These are phyloP conservation scores for Hawksworthiomyces lignivorus DNA, from an alignment of 2,329 filamentous ascomycete species.

Conservation along the genomic window DNA sequence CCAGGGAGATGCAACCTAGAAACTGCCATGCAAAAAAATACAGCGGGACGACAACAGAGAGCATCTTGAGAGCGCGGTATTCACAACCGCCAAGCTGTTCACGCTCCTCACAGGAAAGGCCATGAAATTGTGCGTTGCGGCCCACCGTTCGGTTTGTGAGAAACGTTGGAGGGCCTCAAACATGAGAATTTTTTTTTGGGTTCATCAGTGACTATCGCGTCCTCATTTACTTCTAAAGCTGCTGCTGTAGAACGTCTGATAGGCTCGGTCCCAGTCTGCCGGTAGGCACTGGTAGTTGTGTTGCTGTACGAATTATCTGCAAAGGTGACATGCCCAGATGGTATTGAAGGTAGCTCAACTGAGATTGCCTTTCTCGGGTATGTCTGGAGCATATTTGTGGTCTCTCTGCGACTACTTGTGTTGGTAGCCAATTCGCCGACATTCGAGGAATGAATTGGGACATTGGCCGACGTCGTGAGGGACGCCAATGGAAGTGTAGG, in stretches of 20 bases:
- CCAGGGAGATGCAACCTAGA: constrained; percentile 50
- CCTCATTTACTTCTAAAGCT: too few species aligned
- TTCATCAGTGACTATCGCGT: too few species aligned
- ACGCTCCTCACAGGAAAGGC: constrained; percentile 44
- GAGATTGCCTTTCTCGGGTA: too few species aligned
- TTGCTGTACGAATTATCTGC: constrained; percentile 11
- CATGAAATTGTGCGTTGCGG: constrained; percentile 48
- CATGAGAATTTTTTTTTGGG: too few species aligned
- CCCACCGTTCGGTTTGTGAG: constrained; percentile 32
- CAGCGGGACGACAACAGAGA: constrained; percentile 51
- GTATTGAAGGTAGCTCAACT: too few species aligned
- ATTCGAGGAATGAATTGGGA: too few species aligned
- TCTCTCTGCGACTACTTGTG: too few species aligned
- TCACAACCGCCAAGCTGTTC: constrained; percentile 55
- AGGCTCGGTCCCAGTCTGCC: neutral
- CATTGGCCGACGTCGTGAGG: too few species aligned
- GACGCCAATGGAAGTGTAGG: too few species aligned
- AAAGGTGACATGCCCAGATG: constrained; percentile 16
- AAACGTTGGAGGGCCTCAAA: constrained; percentile 19
- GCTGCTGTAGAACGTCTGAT: too few species aligned
- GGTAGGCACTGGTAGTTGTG: constrained; percentile 3
- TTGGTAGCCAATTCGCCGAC: too few species aligned
- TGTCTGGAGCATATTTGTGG: too few species aligned
- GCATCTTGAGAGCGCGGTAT: constrained; percentile 53
- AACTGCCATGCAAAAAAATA: constrained; percentile 56